Evolutionary conservation across 257 asterid genomes (phyloP), one percentile per base, ranked within the genome.

Genomic region (Scutellaria baicalensis): DNA sequence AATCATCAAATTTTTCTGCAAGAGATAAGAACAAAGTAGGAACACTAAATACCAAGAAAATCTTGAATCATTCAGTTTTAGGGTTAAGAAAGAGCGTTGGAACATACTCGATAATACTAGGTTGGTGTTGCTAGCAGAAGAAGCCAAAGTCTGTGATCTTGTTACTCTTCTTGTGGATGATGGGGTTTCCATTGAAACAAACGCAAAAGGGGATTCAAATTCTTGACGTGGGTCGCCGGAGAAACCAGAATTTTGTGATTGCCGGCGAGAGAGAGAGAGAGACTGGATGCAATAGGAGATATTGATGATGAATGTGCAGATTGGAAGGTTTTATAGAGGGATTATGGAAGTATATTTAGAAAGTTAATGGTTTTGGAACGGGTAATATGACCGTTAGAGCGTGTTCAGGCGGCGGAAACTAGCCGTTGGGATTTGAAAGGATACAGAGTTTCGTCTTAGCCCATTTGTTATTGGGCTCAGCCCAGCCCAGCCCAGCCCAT

Each of bases 91-190:
- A 16, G 14, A 6, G 58, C 8, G 6, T 1, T 2, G 5, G 12
- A 9, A 71, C 74, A 8, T 49, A 84, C 95, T 77, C 8, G 85
- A 73, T 8, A 78, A 12, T 8, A 72, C 65, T 35, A 65, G n/a
- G 64, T 44, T 74, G 69, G 43, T 64, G 70, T 21, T 79, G 47
- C 48, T 79, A 72, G 66, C 77, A 13, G 84, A 74, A 39, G 84
- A 76, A 57, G 85, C 89, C 68, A 71, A 2, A 33, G 90, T 65
- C 49, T 86, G 96, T 0, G 98, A 92, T 88, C 97, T 70, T 27
- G 97, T 92, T 13, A 83, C 74, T 76, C 96, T 85, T 82, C 92
- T 83, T 49, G 91, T 65, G 56, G 96, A 83, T 58, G 87, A 88
- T 49, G 97, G 97, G 58, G 97, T 86, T 77, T 88, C 96, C 98